Evolutionary conservation across 148 eudicot species (phyloP).

Genomic region (Pouteria glomerata): DNA sequence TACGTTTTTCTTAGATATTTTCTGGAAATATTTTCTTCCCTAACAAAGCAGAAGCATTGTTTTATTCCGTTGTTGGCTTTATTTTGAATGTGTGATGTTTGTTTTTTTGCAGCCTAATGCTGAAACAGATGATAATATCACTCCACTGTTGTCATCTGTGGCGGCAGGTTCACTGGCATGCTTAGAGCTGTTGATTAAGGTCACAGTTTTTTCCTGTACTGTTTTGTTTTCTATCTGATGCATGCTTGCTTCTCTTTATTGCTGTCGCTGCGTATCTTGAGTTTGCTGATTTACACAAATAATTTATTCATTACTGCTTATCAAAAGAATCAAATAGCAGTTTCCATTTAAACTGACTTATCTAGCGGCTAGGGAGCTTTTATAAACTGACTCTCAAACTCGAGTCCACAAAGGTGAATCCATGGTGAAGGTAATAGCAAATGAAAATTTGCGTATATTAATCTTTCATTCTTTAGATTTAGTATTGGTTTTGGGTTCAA

Average conservation of each 20-base stretch:
- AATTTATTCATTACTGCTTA: not conserved
- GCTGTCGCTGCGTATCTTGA: not conserved
- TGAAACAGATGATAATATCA: slow-evolving; percentile 79
- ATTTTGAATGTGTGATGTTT: not conserved
- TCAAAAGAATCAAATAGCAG: not conserved
- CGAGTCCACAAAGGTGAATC: too few relatives aligned
- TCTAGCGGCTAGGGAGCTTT: too few relatives aligned
- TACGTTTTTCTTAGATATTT: not conserved
- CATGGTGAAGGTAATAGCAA: too few relatives aligned
- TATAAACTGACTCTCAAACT: too few relatives aligned
- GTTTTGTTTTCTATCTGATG: not conserved
- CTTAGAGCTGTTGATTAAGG: slow-evolving; percentile 78
- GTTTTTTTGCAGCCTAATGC: slow-evolving; percentile 66
- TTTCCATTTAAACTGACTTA: not conserved
- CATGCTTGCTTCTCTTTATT: not conserved
- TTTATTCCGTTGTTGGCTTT: not conserved
- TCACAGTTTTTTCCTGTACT: slow-evolving; percentile 12
- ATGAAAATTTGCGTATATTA: too few relatives aligned
- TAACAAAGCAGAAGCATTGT: not conserved
- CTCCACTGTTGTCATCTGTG: slow-evolving; percentile 80
- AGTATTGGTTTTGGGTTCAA: too few relatives aligned
- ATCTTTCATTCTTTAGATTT: too few relatives aligned
- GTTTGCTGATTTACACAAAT: not conserved
- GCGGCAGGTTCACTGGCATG: slow-evolving; percentile 83
- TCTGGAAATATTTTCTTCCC: not conserved